Conservation (phyloP, 106 monocot species). For the Allium fistulosum region DNA sequence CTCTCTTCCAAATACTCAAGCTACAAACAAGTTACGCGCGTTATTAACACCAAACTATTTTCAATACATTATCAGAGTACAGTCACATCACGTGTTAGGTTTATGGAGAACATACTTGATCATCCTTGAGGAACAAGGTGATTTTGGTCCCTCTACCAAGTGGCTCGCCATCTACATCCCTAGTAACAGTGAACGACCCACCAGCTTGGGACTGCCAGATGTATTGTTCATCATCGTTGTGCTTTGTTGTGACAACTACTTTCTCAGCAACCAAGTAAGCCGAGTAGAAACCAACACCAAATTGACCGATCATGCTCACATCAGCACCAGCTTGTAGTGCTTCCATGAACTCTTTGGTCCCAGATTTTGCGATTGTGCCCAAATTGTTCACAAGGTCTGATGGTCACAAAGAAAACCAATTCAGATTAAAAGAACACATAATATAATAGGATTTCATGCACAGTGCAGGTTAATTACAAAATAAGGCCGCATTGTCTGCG, state of each 20-base stretch:
- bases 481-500: not conserved
- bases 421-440: not conserved
- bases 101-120: constrained; percentile 5
- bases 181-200: constrained; percentile 22
- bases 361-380: constrained; percentile 23
- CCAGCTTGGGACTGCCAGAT: constrained; percentile 25
- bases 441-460: not conserved
- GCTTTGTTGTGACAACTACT: constrained; percentile 22
- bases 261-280: constrained; percentile 22
- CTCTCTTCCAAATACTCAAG: constrained; percentile 43
- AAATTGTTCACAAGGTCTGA: constrained; percentile 20
- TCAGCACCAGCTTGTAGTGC: constrained; percentile 25
- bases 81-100: not conserved
- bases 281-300: constrained; percentile 26
- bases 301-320: constrained; percentile 29
- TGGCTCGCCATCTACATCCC: constrained; percentile 17
- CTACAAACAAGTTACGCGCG: constrained; percentile 1
- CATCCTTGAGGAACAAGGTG: constrained; percentile 19
- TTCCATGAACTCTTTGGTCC: constrained; percentile 29
- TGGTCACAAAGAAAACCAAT: not conserved
- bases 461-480: not conserved
- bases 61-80: not conserved
- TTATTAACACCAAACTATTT: not conserved
- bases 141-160: constrained; percentile 25
- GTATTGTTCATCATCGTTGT: constrained; percentile 28